Base-by-base conservation (phyloP, 805 yeast species). In the Komagataella pastoris region DNA sequence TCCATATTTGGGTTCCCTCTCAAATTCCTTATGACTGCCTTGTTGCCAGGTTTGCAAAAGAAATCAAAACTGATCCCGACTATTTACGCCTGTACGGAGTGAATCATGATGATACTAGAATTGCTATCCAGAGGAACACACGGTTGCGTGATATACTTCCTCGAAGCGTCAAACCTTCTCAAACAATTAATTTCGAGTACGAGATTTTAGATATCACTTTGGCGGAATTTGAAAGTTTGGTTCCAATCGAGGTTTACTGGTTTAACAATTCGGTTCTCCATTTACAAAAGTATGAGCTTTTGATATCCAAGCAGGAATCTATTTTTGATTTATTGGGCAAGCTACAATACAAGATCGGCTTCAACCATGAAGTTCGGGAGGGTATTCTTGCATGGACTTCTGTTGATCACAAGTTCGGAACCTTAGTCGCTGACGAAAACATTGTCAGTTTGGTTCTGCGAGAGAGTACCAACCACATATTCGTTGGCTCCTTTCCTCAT, bases 151-250 rank as follows among this genome's bases (percentile, higher is more conserved):
- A 58, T n/a, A 52, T 71, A 7, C 69, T 77, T 56, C 68, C 71
- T 5, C 71, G 69, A 56, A 61, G 63, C 24, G 70, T 72, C 44
- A 71, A 79, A 1, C 74, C 72, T 19, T 68, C 75, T 6, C 75
- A 73, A 47, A 62, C 69, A 3, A 49, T 65, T 47, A 61, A 59
- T 6, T 76, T 91, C 53, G 83, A 82, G 56, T 91, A 85, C 62
- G 97, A 91, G 60, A 66, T 84, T 1, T 72, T 93, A 59, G 85
- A 80, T 48, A 80, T 89, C 47, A 80, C 90, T 1, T 69, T 91
- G 51, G 74, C 71, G 43, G 95, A 88, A 55, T 76, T 84, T 59
- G 99, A 93, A 65, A 80, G 76, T 55, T 76, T 88, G 81, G 78
- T 79, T 53, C 65, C 79, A 3, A 66, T 90, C 46, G 79, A 74